Evolutionary conservation across 1,139 yeast genomes (phyloP), one percentile per base, ranked within the genome.

Genomic region (Meyerozyma athensensis): DNA sequence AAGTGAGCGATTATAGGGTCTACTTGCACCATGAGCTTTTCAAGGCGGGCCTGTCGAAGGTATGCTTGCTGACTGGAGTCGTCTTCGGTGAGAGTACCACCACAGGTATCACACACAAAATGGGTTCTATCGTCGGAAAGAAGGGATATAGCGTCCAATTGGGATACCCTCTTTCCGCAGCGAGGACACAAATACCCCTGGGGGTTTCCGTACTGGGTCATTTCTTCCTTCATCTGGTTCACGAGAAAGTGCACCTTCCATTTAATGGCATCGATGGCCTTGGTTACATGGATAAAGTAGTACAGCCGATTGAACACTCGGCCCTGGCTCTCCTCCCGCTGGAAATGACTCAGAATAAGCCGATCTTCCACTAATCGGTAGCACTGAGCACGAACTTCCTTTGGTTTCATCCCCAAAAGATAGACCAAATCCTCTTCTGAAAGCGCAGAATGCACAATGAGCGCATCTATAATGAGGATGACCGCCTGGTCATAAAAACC

Each of bases 221-320:
- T 76, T 54, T 89, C 95, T 46, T 84, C 86, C 56, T 86, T 86
- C 41, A 90, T 70, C 41, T 72, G 62, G 48, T 81, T 82, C 10
- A 87, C 97, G 30, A 94, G 74, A 33, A 86, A 77, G 56, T 92
- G 97, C 43, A 92, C 86, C 56, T 90, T 89, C 97, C 97, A 94
- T 61, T 94, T 92, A 56, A 92, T 81, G 12, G 97, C 80, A 62
- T 92, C 98, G 34, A 94, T 86, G 1, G 97, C 95, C 56, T 89
- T 96, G 2, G 97, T 87, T 55, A 78, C 80, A 53, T 87, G 96
- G 40, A 92, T 81, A 56, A 77, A 92, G 61, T 81, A 92, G 57
- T 89, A 92, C 0, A 94, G 84, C 53, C 90, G 73, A 16, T 86
- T 76, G 32, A 65, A 64, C 39, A 85, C 77, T 43, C 96, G 72